Conservation (phyloP, 768 basidiomycete species). For the Phylloporus sp. region DNA sequence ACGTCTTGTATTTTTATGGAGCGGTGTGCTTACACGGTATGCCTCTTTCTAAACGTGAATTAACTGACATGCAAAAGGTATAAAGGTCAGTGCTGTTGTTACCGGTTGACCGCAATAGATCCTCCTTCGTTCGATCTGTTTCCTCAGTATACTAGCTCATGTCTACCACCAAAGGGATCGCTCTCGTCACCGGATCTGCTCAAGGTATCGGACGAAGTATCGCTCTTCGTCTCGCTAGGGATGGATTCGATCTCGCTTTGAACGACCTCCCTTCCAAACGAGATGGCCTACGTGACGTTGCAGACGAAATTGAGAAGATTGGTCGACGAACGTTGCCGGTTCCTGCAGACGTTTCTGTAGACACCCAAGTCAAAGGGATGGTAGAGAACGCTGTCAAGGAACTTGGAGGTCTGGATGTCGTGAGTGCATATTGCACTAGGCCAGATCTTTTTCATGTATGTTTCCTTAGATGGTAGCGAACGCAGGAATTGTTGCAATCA, state of each 20-base stretch:
- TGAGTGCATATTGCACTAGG: slow-evolving; percentile 20
- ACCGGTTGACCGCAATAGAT: no score
- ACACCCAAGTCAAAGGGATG: slow-evolving; percentile 39
- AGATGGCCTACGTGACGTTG: slow-evolving; percentile 8
- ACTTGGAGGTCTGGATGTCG: slow-evolving; percentile 45
- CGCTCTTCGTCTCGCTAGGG: slow-evolving; percentile 16
- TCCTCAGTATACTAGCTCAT: neutral
- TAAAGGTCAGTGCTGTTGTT: no score
- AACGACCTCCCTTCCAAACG: slow-evolving; percentile 24
- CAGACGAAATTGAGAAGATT: slow-evolving; percentile 3
- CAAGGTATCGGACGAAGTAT: slow-evolving; percentile 27
- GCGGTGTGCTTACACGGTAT: no score
- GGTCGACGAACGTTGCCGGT: slow-evolving; percentile 17
- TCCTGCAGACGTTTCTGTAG: slow-evolving; percentile 38
- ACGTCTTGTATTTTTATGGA: no score
- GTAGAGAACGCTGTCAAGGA: slow-evolving; percentile 28
- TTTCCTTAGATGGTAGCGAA: slow-evolving; percentile 15
- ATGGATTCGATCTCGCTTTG: slow-evolving; percentile 28
- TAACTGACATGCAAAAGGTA: no score
- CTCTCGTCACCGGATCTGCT: slow-evolving; percentile 30
- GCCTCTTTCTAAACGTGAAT: no score
- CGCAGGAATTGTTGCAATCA: slow-evolving; percentile 2
- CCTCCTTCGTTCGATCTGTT: no score
- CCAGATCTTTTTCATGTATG: neutral
- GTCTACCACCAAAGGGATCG: slow-evolving; percentile 24